Evolutionary conservation across 1,284 basidiomycete species (phyloP).

Genomic region (Coriolopsis trogii): DNA sequence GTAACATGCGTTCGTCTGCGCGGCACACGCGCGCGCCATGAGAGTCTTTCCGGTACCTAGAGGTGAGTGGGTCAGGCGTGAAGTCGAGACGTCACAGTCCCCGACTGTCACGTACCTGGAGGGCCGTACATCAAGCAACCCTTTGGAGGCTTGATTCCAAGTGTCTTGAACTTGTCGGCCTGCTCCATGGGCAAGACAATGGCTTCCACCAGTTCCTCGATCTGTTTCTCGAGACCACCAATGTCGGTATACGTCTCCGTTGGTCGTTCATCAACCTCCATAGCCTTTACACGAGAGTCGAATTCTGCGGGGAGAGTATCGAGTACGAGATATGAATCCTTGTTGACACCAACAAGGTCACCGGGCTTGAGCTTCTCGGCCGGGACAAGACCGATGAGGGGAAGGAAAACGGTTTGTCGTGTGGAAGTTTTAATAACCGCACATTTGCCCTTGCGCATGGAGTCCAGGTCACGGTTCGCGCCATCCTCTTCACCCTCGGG

Average conservation of each 20-base stretch:
- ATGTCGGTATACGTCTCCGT: constrained; percentile 83
- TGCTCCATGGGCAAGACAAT: constrained; percentile 85
- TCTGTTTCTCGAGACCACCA: constrained; percentile 82
- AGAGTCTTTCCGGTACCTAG: constrained; percentile 80
- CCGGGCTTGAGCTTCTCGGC: constrained; percentile 87
- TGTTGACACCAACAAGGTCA: constrained; percentile 98
- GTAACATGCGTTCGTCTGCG: constrained; percentile 83
- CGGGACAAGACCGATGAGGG: constrained; percentile 96
- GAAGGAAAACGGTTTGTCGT: constrained; percentile 97
- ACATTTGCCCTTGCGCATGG: constrained; percentile 95
- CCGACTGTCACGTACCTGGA: constrained; percentile 50
- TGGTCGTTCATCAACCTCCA: constrained; percentile 90
- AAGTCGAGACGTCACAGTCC: neutral
- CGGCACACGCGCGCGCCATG: constrained; percentile 77
- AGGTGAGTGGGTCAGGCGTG: too few relatives aligned
- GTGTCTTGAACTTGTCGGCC: constrained; percentile 79
- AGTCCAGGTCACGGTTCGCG: constrained; percentile 91
- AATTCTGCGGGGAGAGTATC: constrained; percentile 85
- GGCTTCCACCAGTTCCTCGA: constrained; percentile 80
- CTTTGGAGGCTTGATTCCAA: constrained; percentile 83
- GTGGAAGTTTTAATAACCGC: constrained; percentile 99
- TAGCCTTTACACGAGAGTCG: constrained; percentile 83
- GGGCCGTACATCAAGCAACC: constrained; percentile 83
- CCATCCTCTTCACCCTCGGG: constrained; percentile 93
- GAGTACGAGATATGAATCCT: constrained; percentile 98